Evolutionary conservation across 2,329 filamentous ascomycete species (phyloP).

Genomic region (Stemphylium lycopersici): DNA sequence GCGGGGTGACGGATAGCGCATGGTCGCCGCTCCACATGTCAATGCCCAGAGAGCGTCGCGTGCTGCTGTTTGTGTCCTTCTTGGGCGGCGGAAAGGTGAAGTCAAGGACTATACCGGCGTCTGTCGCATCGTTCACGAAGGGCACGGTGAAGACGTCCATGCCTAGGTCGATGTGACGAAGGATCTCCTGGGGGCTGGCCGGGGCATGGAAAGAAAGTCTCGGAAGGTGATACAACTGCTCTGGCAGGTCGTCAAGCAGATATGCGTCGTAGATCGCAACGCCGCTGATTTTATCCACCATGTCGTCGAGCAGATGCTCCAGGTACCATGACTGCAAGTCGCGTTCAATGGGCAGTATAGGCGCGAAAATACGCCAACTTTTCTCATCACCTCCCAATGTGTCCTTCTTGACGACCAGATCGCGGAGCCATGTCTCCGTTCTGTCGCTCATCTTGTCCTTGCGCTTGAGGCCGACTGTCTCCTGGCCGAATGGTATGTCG

Average conservation of each 20-base stretch:
- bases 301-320: slow-evolving; percentile 70
- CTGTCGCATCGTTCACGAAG: slow-evolving; percentile 75
- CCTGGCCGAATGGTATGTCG: slow-evolving; percentile 69
- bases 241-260: slow-evolving; percentile 70
- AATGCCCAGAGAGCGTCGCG: slow-evolving; percentile 63
- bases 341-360: slow-evolving; percentile 75
- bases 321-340: slow-evolving; percentile 82
- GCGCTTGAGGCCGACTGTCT: slow-evolving; percentile 70
- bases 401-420: slow-evolving; percentile 62
- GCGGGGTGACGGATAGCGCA: slow-evolving; percentile 66
- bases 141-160: slow-evolving; percentile 80
- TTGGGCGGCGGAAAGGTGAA: slow-evolving; percentile 71
- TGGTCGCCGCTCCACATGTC: slow-evolving; percentile 75
- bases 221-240: slow-evolving; percentile 67
- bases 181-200: slow-evolving; percentile 73
- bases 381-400: slow-evolving; percentile 37
- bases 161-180: slow-evolving; percentile 77
- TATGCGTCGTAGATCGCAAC: slow-evolving; percentile 80
- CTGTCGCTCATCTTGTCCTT: slow-evolving; percentile 83
- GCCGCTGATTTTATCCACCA: slow-evolving; percentile 60
- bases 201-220: slow-evolving; percentile 76
- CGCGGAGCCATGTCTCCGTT: slow-evolving; percentile 80
- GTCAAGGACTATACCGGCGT: slow-evolving; percentile 81
- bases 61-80: slow-evolving; percentile 15
- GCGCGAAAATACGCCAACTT: slow-evolving; percentile 59